Percentiles rank a stretch among this genome's conserved stretches.
phyloP scores from a whole-genome alignment of 139 green algal genomes.

The Volvox reticuliferus region DNA sequence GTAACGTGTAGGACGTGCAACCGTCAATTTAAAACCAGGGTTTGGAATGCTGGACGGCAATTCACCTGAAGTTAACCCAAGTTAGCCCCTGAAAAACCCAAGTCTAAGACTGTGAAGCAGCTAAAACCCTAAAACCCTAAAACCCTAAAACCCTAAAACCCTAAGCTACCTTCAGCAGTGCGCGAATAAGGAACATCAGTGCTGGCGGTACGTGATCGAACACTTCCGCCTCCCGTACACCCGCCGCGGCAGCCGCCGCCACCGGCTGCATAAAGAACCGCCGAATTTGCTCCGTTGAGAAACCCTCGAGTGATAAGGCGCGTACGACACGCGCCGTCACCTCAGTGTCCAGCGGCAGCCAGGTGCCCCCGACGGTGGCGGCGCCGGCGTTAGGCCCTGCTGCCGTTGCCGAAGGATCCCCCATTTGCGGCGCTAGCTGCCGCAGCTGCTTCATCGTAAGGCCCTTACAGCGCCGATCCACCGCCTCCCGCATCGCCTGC shows the following conservation, averaged over 20 bases:
- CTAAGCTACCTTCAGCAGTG: conserved; percentile 12
- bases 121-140: background rate
- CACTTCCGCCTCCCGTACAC: background rate
- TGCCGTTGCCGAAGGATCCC: background rate
- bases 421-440: conserved; percentile 23
- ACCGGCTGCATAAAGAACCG: conserved; percentile 16
- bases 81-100: too few relatives aligned
- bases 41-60: too few relatives aligned
- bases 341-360: conserved; percentile 5
- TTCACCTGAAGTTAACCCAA: too few relatives aligned
- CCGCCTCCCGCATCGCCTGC: conserved; percentile 5
- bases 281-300: conserved; percentile 9
- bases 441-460: conserved; percentile 23
- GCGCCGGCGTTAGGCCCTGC: background rate
- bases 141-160: background rate
- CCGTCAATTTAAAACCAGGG: too few relatives aligned
- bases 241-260: background rate
- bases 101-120: too few relatives aligned
- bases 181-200: conserved; percentile 19
- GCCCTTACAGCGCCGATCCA: conserved; percentile 21
- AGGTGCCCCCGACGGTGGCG: background rate
- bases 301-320: conserved; percentile 5
- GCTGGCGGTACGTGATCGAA: conserved; percentile 22
- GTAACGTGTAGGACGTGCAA: too few relatives aligned
- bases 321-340: conserved; percentile 2